Evolutionary conservation across 768 basidiomycete genomes (phyloP).

Genomic region (Xerocomus brunneocitrinus): DNA sequence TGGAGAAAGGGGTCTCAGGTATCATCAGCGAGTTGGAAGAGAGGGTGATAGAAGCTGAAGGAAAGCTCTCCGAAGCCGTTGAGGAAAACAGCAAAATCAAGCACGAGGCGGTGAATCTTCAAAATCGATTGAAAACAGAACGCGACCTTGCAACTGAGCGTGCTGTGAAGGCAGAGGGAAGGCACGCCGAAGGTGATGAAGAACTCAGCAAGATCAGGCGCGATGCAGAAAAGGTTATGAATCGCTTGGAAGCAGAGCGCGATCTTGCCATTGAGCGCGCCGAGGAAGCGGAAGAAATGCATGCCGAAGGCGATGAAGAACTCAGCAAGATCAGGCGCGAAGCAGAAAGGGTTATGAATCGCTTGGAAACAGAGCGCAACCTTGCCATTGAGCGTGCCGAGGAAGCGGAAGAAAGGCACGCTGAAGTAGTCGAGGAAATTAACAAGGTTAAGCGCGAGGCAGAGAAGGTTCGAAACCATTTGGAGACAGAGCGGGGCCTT

Average conservation of each 20-base stretch:
- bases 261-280: conserved; percentile 51
- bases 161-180: background rate
- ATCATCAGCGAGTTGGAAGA: conserved; percentile 64
- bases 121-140: conserved; percentile 47
- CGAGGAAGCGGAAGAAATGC: background rate
- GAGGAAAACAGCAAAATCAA: conserved; percentile 39
- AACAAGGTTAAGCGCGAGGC: background rate
- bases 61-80: conserved; percentile 35
- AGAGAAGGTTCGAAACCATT: background rate
- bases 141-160: conserved; percentile 54
- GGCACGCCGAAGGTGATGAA: background rate
- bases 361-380: conserved; percentile 49
- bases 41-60: conserved; percentile 51
- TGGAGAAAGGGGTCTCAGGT: conserved; percentile 62
- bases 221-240: conserved; percentile 44
- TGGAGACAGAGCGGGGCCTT: background rate
- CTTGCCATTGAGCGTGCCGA: conserved; percentile 45
- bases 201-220: conserved; percentile 19
- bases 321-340: conserved; percentile 32
- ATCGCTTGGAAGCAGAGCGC: conserved; percentile 46
- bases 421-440: background rate
- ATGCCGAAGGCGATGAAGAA: background rate
- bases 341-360: conserved; percentile 40
- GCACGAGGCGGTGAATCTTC: conserved; percentile 40
- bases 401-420: background rate